Base-by-base conservation (phyloP, 2,329 filamentous ascomycete genomes). In the Scedosporium boydii region DNA sequence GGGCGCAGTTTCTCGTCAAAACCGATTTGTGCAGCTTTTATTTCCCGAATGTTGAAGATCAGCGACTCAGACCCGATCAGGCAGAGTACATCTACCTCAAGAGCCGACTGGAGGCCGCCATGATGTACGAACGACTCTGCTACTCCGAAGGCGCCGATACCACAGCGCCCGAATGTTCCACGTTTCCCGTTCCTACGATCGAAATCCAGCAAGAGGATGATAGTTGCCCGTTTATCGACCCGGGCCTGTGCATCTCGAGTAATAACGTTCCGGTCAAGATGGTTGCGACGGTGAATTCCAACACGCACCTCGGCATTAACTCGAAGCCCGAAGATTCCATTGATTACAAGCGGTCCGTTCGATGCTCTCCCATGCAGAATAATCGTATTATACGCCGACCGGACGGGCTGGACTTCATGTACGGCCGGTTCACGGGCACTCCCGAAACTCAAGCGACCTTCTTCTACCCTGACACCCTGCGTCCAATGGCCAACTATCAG, bases 91-190 rank as follows among this genome's bases (percentile, higher is more conserved):
- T 62, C 21, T 59, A 58, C 16, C 10, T 53, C 38, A 62, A 58
- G 61, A 59, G 61, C 57, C 23, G 61, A 3, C 61, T 63, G 29
- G 61, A 63, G 57, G 56, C 56, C 48, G 56, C 61, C 26, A 55
- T 59, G 53, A 59, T 56, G 18, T 63, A 63, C 57, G 61, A 55
- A 23, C 41, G 41, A 21, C 56, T 59, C 16, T 63, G 61, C 46
- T 63, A 63, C 46, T 61, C 60, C 29, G 60, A 55, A 14, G 60
- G 60, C 14, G 55, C 61, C 26, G 61, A 34, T 23, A 27, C 14
- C 44, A 21, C 4, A 2, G 23, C 53, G 12, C 42, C 61, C 44
- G 61, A 59, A 3, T 59, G 55, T 9, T 58, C 61, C 1, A 51
- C 55, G 2, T 57, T 63, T 10, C 57, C 61, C 23, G 29, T 60